Evolutionary conservation across 768 basidiomycete genomes (phyloP).

Genomic region (Serendipita sp.): DNA sequence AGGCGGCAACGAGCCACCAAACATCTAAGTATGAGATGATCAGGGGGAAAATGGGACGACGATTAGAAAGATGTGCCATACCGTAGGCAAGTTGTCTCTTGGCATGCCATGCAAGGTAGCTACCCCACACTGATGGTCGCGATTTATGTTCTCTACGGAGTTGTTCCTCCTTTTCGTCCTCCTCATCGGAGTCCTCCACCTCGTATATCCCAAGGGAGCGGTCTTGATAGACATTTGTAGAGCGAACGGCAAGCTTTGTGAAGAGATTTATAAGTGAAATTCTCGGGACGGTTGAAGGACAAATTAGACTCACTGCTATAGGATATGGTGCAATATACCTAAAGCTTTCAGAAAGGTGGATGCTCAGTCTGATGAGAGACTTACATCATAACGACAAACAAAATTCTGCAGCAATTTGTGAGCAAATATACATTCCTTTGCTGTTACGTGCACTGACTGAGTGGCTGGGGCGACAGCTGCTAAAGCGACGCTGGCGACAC

Average conservation of each 20-base stretch:
- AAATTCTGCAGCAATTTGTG: background rate
- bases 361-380: background rate
- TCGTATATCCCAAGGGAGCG: conserved; percentile 6
- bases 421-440: background rate
- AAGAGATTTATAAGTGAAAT: background rate
- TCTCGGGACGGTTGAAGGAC: background rate
- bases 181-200: conserved; percentile 16
- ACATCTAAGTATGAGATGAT: conserved; percentile 34
- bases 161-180: conserved; percentile 19
- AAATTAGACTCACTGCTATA: background rate
- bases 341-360: background rate
- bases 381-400: conserved; percentile 8
- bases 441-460: conserved; percentile 15
- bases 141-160: background rate
- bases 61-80: background rate
- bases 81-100: conserved; percentile 72
- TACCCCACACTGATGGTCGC: conserved; percentile 52
- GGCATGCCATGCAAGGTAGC: conserved; percentile 66
- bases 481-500: conserved; percentile 25
- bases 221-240: conserved; percentile 5
- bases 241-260: background rate
- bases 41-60: background rate
- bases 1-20: conserved; percentile 82
- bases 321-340: conserved; percentile 7
- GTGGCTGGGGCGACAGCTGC: conserved; percentile 24